Evolutionary conservation across 116 monocot genomes (phyloP), one percentile per base, ranked within the genome.

Genomic region (Iris pallida): DNA sequence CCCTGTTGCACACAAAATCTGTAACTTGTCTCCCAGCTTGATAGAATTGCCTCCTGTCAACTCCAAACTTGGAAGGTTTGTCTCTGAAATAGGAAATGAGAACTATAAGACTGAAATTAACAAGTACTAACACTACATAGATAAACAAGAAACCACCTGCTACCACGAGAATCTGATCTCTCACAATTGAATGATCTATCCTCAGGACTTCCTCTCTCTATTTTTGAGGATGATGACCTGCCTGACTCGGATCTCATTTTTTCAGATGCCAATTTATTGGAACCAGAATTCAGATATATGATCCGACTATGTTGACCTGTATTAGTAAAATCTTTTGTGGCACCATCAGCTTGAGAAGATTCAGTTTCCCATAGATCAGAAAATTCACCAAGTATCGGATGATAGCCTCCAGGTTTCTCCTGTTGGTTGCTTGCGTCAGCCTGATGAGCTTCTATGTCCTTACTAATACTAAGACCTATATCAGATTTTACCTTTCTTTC

Each of bases 51-150:
- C 56, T 11, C 61, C 61, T 68, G 42, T 69, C 55, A 56, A 16
- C 30, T 61, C 57, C 69, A 56, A 76, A 18, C 47, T 52, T 69
- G 40, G 47, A 9, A n/a, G 53, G 47, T 15, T 69, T 55, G 53
- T 45, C 61, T 69, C 76, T 69, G 76, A 73, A 73, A 73, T 57
- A 47, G 0, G 15, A 63, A 47, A 40, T 43, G 11, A 72, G 57
- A 17, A 13, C 30, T 30, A 53, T 20, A 59, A 61, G 51, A 51
- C 20, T 60, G 4, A 60, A 20, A 46, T 42, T 30, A 61, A 5
- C 16, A 45, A 6, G n/a, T 61, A 16, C 15, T 18, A 0, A 55
- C 8, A 9, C 46, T 43, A 16, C 3, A 53, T 14, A 40, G 42
- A 71, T 52, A 53, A 16, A 41, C 41, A 20, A 30, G 56, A 56